These are phyloP conservation scores for Pichia heedii DNA, from an alignment of 805 yeast species.

Conservation along the genomic window DNA sequence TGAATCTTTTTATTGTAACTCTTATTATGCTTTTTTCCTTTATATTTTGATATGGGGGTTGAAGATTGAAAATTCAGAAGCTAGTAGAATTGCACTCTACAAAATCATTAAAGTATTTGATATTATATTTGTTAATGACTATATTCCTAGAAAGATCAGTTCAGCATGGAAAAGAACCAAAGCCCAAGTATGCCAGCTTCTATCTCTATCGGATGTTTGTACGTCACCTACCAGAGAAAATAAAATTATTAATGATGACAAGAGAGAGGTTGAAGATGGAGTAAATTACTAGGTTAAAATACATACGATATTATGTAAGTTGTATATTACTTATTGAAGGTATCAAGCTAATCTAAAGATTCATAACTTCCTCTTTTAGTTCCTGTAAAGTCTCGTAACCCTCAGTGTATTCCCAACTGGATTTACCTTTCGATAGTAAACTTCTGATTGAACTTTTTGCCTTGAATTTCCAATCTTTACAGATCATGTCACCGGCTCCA, in stretches of 20 bases:
- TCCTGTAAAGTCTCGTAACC: constrained; percentile 64
- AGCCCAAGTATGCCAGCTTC: background rate
- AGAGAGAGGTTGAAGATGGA: too few species aligned
- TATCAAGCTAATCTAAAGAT: background rate
- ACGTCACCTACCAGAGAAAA: background rate
- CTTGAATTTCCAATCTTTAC: constrained; percentile 88
- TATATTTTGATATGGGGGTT: constrained; percentile 31
- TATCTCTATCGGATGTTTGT: background rate
- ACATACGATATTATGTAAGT: too few species aligned
- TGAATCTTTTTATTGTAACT: constrained; percentile 21
- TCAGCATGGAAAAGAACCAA: background rate
- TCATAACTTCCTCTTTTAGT: constrained; percentile 35
- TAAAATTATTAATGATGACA: too few species aligned
- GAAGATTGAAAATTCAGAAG: constrained; percentile 31
- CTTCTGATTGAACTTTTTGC: constrained; percentile 65
- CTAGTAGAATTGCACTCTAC: constrained; percentile 24
- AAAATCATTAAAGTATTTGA: constrained; percentile 19
- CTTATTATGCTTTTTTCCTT: constrained; percentile 27
- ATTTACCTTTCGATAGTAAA: constrained; percentile 69
- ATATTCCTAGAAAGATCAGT: background rate
- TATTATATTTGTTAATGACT: background rate
- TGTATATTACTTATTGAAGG: too few species aligned
- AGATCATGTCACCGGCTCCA: constrained; percentile 76
- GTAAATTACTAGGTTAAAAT: too few species aligned
- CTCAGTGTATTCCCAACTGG: constrained; percentile 68